Evolutionary conservation across 805 yeast species (phyloP), one percentile per base, ranked within the genome.

Genomic region (Candida coquimbonensis): DNA sequence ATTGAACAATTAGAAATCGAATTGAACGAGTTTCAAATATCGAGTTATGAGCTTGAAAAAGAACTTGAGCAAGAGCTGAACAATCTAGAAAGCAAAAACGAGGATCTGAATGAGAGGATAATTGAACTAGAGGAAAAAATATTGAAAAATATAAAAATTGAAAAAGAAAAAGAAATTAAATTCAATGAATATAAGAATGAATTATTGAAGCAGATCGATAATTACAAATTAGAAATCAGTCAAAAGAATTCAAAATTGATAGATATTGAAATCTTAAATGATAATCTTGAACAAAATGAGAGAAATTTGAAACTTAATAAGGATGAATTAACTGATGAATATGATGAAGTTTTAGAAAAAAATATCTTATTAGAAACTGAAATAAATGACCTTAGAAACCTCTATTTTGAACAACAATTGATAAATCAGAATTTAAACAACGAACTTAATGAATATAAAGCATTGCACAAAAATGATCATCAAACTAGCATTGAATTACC

Each of bases 41-140:
- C 74, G 7, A 68, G 74, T 38, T 59, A 63, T 40, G 78, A 72
- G 49, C 57, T 73, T 35, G 77, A 73, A 52, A 59, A 57, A 36
- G 77, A 71, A 44, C 56, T 73, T 32, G 78, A 73, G 54, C 60
- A 62, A 45, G 77, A 73, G 48, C 45, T 57, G 47, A 57, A 56
- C 35, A 73, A 66, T 9, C 38, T 59, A 11, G 62, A 57, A 38
- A 31, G 39, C n/a, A 53, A 54, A 17, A 63, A 64, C 26, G 55
- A 49, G 12, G 45, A 42, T 16, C 38, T 62, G 31, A 50, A 51
- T 24, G 45, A 47, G 21, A 50, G 48, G 36, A 52, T 63, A 13
- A 50, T 44, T 4, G 38, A 48, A 13, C 43, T 64, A 13, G 45
- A 48, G 9, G 31, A 11, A 6, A 14, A 29, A 11, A 29, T 29